Conservation (phyloP, 768 basidiomycete species). For the Lactarius indigo region DNA sequence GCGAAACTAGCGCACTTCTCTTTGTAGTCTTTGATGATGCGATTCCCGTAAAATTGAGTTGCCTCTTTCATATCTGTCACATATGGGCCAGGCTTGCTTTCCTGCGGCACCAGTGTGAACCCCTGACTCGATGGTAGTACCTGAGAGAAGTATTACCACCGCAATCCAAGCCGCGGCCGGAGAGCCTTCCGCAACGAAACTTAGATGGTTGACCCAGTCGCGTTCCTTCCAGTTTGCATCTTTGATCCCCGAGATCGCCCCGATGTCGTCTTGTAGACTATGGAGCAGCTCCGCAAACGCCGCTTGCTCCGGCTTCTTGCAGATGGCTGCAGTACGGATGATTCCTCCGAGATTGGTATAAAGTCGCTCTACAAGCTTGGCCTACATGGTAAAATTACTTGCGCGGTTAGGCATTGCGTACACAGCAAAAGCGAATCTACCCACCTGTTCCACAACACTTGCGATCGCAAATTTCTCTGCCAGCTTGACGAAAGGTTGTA, state of each 20-base stretch:
- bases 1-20: conserved; percentile 62
- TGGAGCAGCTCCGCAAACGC: conserved; percentile 54
- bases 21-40: conserved; percentile 88
- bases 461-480: conserved; percentile 67
- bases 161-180: conserved; percentile 86
- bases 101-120: conserved; percentile 30
- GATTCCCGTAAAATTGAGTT: conserved; percentile 83
- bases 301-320: conserved; percentile 74
- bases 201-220: conserved; percentile 80
- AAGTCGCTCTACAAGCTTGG: conserved; percentile 60
- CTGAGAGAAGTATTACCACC: conserved; percentile 42
- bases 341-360: conserved; percentile 66
- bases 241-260: conserved; percentile 74
- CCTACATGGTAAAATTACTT: conserved; percentile 42
- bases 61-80: conserved; percentile 84
- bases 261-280: conserved; percentile 69
- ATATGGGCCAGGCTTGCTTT: conserved; percentile 77
- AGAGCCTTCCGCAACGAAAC: conserved; percentile 77
- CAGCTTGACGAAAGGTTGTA: conserved; percentile 71
- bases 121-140: not conserved
- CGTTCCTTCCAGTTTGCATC: conserved; percentile 76
- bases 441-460: conserved; percentile 75
- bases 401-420: not conserved
- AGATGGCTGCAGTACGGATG: conserved; percentile 61
- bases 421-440: conserved; percentile 27